phyloP scores from a whole-genome alignment of 1,284 basidiomycete species.

The Earliella scabrosa region DNA sequence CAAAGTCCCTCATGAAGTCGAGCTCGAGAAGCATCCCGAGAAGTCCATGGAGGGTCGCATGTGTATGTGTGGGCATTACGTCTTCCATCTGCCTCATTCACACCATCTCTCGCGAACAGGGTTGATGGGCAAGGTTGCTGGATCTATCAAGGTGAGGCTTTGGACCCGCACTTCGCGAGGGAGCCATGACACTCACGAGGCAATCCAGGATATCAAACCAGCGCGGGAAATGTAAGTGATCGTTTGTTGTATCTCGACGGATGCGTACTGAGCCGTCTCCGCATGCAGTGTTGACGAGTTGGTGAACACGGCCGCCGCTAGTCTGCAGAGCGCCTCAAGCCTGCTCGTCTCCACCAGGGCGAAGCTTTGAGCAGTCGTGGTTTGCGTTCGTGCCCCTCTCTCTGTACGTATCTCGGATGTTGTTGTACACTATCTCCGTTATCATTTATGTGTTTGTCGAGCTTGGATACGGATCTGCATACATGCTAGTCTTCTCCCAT shows the following conservation, averaged over 20 bases:
- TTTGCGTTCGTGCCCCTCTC: no score
- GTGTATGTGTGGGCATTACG: no score
- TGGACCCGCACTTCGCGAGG: no score
- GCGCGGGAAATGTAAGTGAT: slow-evolving; percentile 78
- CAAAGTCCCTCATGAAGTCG: slow-evolving; percentile 76
- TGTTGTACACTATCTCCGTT: neutral
- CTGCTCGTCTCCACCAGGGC: slow-evolving; percentile 39
- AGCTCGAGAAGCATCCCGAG: slow-evolving; percentile 73
- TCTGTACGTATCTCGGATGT: neutral
- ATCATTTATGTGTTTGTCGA: no score
- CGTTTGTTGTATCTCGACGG: neutral
- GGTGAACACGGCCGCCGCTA: slow-evolving; percentile 57
- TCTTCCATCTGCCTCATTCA: neutral
- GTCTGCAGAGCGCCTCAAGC: slow-evolving; percentile 43
- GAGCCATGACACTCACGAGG: neutral
- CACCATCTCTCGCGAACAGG: slow-evolving; percentile 42
- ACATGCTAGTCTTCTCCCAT: slow-evolving; percentile 56
- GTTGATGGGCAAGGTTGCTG: slow-evolving; percentile 90
- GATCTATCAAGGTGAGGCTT: slow-evolving; percentile 67
- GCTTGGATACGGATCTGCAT: neutral
- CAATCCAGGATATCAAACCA: slow-evolving; percentile 68
- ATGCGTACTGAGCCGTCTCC: slow-evolving; percentile 8
- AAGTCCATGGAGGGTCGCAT: slow-evolving; percentile 61
- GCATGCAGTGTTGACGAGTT: slow-evolving; percentile 79
- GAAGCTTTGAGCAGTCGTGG: slow-evolving; percentile 42